These are phyloP conservation scores for Tetraselmis striata DNA, from an alignment of 139 green algal species.

Conservation along the genomic window DNA sequence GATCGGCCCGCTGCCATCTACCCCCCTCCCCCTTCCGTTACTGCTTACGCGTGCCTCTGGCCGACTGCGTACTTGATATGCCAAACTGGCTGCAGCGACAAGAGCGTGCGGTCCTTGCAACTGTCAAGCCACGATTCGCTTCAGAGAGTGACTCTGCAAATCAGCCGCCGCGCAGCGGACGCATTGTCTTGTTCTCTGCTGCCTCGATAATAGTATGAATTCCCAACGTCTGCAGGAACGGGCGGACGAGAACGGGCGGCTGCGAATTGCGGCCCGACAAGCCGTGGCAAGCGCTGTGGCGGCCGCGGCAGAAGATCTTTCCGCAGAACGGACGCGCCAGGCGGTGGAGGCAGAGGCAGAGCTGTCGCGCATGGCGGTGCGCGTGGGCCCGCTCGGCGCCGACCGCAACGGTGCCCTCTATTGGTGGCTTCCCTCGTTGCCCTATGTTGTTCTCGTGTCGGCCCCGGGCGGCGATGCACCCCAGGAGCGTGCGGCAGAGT, in stretches of 20 bases:
- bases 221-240: neutral
- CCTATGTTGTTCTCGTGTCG: neutral
- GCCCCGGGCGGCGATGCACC: neutral
- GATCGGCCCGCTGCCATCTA: too few species aligned
- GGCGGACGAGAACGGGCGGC: neutral
- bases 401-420: neutral
- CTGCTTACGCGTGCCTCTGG: too few species aligned
- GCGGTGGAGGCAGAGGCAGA: neutral
- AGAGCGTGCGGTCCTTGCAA: too few species aligned
- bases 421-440: neutral
- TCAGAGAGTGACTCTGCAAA: too few species aligned
- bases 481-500: neutral
- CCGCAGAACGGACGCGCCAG: neutral
- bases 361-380: neutral
- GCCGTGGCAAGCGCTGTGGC: neutral
- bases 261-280: neutral
- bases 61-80: too few species aligned
- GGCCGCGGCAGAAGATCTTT: neutral
- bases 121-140: too few species aligned
- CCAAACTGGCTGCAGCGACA: too few species aligned
- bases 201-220: too few species aligned
- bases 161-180: too few species aligned
- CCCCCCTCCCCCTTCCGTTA: too few species aligned
- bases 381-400: neutral
- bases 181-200: too few species aligned